phyloP scores from a whole-genome alignment of 129 eudicot genomes.

The Artemisia tridentata region DNA sequence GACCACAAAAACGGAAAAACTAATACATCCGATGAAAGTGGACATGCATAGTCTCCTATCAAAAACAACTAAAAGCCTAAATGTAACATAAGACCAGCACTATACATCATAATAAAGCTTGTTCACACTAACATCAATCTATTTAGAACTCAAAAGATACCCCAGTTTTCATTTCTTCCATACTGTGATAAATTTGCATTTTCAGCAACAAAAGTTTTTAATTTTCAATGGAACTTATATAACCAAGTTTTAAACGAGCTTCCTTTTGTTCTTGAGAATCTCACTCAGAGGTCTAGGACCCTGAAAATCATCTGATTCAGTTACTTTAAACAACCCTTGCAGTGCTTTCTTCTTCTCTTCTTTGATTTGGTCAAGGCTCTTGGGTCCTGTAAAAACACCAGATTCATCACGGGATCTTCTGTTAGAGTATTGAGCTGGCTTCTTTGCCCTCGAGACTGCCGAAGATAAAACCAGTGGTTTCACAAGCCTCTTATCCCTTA shows the following conservation, averaged over 20 bases:
- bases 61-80: slow-evolving; percentile 12
- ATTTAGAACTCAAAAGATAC: not conserved
- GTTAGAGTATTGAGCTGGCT: slow-evolving; percentile 27
- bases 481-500: slow-evolving; percentile 24
- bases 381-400: slow-evolving; percentile 46
- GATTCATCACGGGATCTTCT: slow-evolving; percentile 21
- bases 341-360: slow-evolving; percentile 42
- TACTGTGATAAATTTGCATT: slow-evolving; percentile 5
- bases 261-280: slow-evolving; percentile 48
- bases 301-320: slow-evolving; percentile 38
- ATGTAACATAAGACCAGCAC: slow-evolving; percentile 26
- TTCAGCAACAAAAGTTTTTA: not conserved
- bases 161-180: too few species aligned
- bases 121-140: slow-evolving; percentile 15
- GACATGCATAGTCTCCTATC: slow-evolving; percentile 16
- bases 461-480: slow-evolving; percentile 33
- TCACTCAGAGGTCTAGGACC: slow-evolving; percentile 58
- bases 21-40: not conserved
- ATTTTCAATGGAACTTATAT: not conserved
- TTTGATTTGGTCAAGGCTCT: slow-evolving; percentile 51
- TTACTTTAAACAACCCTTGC: slow-evolving; percentile 12
- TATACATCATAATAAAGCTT: slow-evolving; percentile 24
- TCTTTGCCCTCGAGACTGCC: slow-evolving; percentile 23
- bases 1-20: not conserved
- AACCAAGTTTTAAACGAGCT: slow-evolving; percentile 16